Evolutionary conservation across 2,329 filamentous ascomycete genomes (phyloP).

Genomic region (Albophoma yamanashiensis): DNA sequence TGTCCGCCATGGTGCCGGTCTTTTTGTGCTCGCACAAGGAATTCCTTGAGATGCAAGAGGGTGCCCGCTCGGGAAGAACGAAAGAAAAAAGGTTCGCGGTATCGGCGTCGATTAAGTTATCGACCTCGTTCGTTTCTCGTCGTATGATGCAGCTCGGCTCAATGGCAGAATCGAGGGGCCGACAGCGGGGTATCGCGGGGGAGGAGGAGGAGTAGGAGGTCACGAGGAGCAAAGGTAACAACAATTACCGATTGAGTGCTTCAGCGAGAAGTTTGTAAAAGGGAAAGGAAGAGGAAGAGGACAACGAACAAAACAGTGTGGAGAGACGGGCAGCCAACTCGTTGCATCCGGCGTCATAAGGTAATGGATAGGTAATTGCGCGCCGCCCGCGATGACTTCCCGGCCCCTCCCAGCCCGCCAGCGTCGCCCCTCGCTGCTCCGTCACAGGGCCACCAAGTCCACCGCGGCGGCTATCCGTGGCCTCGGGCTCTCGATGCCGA

Average conservation of each 20-base stretch:
- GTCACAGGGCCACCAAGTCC: neutral
- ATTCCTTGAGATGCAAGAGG: neutral
- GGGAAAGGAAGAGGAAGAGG: constrained; percentile 2
- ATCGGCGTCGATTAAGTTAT: too few relatives aligned
- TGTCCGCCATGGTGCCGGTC: constrained; percentile 22
- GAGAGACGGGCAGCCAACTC: constrained; percentile 3
- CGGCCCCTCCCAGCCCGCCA: neutral
- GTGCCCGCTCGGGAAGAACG: neutral
- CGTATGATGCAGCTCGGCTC: neutral
- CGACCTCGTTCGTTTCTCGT: too few relatives aligned
- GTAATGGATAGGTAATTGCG: neutral
- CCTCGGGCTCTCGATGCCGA: neutral
- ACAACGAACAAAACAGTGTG: constrained; percentile 2
- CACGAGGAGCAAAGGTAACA: neutral
- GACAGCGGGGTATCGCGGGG: neutral
- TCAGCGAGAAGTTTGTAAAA: neutral
- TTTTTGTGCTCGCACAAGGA: neutral
- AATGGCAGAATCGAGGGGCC: neutral
- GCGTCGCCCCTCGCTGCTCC: neutral
- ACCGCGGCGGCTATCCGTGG: constrained; percentile 5
- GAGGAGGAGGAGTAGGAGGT: neutral
- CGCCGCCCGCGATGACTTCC: neutral
- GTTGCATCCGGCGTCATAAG: constrained; percentile 1
- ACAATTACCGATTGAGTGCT: neutral
- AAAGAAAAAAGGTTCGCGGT: too few relatives aligned